Conservation (phyloP, 1,284 basidiomycete genomes). For the Boletellus deceptivus region DNA sequence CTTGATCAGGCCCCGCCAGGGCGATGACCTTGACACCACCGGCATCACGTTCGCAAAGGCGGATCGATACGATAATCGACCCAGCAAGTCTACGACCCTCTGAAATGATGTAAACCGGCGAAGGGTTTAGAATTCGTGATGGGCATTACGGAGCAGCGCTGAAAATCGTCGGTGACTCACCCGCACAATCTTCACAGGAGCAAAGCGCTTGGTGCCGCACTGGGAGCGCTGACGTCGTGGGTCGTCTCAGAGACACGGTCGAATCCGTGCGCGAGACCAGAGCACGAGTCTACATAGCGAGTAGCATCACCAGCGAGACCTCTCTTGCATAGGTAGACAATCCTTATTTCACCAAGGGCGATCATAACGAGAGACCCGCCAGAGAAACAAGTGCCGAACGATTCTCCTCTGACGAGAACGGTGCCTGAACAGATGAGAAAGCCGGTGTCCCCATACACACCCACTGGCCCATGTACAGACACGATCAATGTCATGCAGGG, state of each 20-base stretch:
- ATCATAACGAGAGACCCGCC: conserved; percentile 31
- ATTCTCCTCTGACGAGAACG: conserved; percentile 26
- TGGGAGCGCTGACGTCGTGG: conserved; percentile 6
- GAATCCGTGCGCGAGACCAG: conserved; percentile 45
- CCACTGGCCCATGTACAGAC: conserved; percentile 11
- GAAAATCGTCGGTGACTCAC: neutral
- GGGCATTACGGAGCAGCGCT: neutral
- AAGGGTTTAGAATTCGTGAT: conserved; percentile 2
- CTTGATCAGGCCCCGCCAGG: conserved; percentile 35
- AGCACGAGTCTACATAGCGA: conserved; percentile 50
- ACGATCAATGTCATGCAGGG: neutral
- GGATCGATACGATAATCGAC: conserved; percentile 15
- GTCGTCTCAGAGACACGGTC: conserved; percentile 10
- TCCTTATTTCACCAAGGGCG: conserved; percentile 39
- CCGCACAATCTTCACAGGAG: conserved; percentile 12
- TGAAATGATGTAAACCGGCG: conserved; percentile 14
- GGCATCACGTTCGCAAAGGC: conserved; percentile 37
- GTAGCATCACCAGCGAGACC: conserved; percentile 43
- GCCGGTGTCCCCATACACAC: neutral
- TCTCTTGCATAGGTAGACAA: conserved; percentile 42
- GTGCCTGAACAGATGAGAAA: conserved; percentile 24
- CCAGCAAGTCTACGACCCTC: conserved; percentile 3
- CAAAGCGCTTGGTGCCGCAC: conserved; percentile 8
- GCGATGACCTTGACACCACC: conserved; percentile 38
- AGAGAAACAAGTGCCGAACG: conserved; percentile 21